A percentile compares a stretch with the other conserved stretches of the same genome.
These are phyloP conservation scores for Talaromyces sp. DNA, from an alignment of 2,329 filamentous ascomycete species.

Conservation along the genomic window DNA sequence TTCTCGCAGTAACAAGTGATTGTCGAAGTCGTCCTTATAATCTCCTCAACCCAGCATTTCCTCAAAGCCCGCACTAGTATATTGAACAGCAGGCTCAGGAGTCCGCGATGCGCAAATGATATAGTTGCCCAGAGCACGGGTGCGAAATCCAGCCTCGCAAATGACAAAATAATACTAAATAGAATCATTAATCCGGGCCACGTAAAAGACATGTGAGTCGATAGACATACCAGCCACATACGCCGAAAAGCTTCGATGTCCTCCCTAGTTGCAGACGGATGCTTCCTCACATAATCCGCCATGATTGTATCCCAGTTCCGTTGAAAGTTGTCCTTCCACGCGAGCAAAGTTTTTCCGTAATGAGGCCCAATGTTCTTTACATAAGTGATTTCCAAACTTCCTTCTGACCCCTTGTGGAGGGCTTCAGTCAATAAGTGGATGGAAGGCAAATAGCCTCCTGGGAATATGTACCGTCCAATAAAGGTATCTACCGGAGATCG, in stretches of 20 bases:
- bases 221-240: conserved; percentile 60
- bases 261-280: conserved; percentile 53
- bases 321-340: conserved; percentile 65
- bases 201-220: neutral
- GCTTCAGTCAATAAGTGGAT: conserved; percentile 54
- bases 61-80: conserved; percentile 1
- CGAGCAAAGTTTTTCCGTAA: conserved; percentile 62
- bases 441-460: conserved; percentile 65
- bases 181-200: neutral
- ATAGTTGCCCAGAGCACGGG: conserved; percentile 55
- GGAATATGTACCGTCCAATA: conserved; percentile 73
- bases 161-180: conserved; percentile 67
- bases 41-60: neutral
- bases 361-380: conserved; percentile 70
- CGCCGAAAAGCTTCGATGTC: conserved; percentile 56
- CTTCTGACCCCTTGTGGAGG: conserved; percentile 56
- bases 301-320: conserved; percentile 58
- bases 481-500: conserved; percentile 59
- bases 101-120: conserved; percentile 62
- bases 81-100: conserved; percentile 9
- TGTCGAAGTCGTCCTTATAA: too few relatives aligned
- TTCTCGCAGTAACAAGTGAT: too few relatives aligned
- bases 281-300: conserved; percentile 50
- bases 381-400: conserved; percentile 60
- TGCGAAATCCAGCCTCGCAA: conserved; percentile 63